Percentiles rank a stretch among this genome's conserved stretches.
phyloP scores from a whole-genome alignment of 441 rosid species.

The Gossypium gossypioides region DNA sequence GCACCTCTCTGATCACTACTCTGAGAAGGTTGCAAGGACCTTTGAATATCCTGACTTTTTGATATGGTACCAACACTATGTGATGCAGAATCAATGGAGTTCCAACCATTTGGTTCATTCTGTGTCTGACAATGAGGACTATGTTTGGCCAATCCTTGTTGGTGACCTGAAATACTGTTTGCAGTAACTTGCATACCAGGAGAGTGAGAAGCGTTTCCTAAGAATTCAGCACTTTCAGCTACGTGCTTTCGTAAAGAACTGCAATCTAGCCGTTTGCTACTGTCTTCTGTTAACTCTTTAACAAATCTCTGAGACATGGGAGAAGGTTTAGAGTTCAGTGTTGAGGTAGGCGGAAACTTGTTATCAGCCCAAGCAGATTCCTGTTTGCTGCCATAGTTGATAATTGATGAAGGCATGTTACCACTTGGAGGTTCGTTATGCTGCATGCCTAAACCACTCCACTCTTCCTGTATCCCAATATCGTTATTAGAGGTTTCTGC shows the following conservation, averaged over 20 bases:
- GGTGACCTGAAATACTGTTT: constrained; percentile 25
- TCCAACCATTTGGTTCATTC: constrained; percentile 37
- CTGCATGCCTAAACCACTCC: constrained; percentile 38
- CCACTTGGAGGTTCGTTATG: constrained; percentile 29
- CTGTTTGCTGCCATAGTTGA: constrained; percentile 26
- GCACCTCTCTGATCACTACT: constrained; percentile 17
- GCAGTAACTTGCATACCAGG: constrained; percentile 30
- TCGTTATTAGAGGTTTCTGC: constrained; percentile 51
- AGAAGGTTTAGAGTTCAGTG: constrained; percentile 20
- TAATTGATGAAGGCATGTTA: constrained; percentile 21
- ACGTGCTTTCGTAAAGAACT: constrained; percentile 36
- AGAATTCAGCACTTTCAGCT: constrained; percentile 31
- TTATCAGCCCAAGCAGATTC: constrained; percentile 33
- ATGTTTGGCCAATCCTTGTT: constrained; percentile 19
- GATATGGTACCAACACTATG: constrained; percentile 18
- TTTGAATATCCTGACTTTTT: constrained; percentile 33
- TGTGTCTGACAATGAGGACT: constrained; percentile 16
- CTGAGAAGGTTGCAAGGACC: constrained; percentile 26
- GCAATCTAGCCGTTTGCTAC: constrained; percentile 34
- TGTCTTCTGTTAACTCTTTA: constrained; percentile 31
- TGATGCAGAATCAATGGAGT: constrained; percentile 25
- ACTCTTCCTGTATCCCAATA: constrained; percentile 38
- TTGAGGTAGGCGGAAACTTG: constrained; percentile 22
- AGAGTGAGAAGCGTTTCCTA: constrained; percentile 32
- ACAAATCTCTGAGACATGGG: constrained; percentile 24